Percentiles rank a stretch among this genome's conserved stretches.
These are phyloP conservation scores for Colletotrichum siamense DNA, from an alignment of 2,329 filamentous ascomycete species.

Conservation along the genomic window DNA sequence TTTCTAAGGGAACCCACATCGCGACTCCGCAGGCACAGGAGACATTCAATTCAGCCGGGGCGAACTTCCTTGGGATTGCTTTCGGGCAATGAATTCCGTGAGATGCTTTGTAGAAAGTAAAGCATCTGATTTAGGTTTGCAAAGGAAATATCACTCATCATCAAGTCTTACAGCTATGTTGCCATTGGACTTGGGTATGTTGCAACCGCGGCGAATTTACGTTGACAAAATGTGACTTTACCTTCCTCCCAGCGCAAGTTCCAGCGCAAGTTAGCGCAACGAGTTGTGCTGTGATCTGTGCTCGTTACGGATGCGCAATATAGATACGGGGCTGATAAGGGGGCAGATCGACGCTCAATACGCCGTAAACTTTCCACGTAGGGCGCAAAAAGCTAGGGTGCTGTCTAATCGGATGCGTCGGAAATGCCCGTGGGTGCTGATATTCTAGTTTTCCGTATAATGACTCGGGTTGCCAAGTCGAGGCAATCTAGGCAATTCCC, in stretches of 20 bases:
- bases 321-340: not conserved
- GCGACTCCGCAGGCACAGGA: not conserved
- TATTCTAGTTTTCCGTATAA: not conserved
- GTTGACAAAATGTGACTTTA: accelerated
- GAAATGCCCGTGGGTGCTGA: not conserved
- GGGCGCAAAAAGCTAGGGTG: not conserved
- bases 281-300: not conserved
- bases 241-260: too few species aligned
- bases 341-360: not conserved
- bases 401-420: not conserved
- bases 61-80: accelerated
- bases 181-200: accelerated
- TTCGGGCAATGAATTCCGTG: not conserved
- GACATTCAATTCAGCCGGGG: not conserved
- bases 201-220: not conserved
- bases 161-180: not conserved
- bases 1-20: not conserved
- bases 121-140: not conserved
- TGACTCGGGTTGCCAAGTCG: not conserved
- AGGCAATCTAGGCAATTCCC: not conserved
- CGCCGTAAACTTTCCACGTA: not conserved
- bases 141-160: not conserved
- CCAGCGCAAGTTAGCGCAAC: too few species aligned
- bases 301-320: not conserved
- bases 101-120: not conserved